These are phyloP conservation scores for Cordyceps tenuipes DNA, from an alignment of 2,329 filamentous ascomycete genomes.

Conservation along the genomic window DNA sequence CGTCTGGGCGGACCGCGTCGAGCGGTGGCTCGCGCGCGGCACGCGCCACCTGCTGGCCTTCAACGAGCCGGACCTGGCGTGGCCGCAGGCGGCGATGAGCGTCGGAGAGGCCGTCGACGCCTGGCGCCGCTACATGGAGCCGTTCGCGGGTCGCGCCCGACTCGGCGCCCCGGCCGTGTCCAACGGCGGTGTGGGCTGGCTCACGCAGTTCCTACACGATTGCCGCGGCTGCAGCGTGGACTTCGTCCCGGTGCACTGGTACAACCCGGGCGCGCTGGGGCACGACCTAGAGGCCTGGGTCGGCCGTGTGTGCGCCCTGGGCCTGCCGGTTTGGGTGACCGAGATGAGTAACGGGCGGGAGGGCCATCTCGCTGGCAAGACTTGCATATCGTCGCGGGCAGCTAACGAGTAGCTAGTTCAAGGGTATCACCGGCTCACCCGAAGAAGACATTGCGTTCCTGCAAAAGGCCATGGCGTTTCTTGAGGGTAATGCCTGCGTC, in stretches of 20 bases:
- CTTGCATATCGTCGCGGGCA: too few relatives aligned
- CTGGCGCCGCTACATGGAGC: conserved; percentile 20
- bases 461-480: conserved; percentile 32
- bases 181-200: conserved; percentile 35
- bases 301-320: too few relatives aligned
- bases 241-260: too few relatives aligned
- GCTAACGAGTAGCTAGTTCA: too few relatives aligned
- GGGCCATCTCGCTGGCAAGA: too few relatives aligned
- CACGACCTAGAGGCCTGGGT: too few relatives aligned
- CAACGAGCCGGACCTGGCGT: conserved; percentile 18
- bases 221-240: too few relatives aligned
- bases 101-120: conserved; percentile 28
- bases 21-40: conserved; percentile 15
- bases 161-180: conserved; percentile 32
- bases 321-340: too few relatives aligned
- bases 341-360: too few relatives aligned
- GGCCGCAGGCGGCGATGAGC: conserved; percentile 18
- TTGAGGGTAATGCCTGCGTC: conserved; percentile 31
- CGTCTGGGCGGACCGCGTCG: conserved; percentile 15
- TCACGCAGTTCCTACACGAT: conserved; percentile 26
- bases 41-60: conserved; percentile 18
- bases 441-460: conserved; percentile 28
- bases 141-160: too few relatives aligned
- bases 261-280: too few relatives aligned
- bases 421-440: too few relatives aligned